A percentile compares a stretch with the other conserved stretches of the same genome.
phyloP scores from a whole-genome alignment of 1,284 basidiomycete genomes.

The Gymnopus androsaceus region DNA sequence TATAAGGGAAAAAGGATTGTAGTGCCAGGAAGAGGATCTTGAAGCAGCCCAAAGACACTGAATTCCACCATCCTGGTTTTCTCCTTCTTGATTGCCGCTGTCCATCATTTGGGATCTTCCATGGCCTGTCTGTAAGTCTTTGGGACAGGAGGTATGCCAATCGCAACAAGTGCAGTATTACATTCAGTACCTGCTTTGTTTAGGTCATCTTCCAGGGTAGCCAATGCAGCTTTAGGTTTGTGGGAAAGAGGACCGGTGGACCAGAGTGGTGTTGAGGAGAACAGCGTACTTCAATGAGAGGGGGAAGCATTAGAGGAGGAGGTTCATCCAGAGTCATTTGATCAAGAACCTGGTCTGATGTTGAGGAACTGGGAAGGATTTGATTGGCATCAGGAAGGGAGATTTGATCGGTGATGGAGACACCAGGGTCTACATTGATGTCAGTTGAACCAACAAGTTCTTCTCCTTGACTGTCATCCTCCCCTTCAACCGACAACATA shows the following conservation, averaged over 20 bases:
- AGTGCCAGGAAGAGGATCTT: too few relatives aligned
- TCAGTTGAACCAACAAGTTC: not conserved
- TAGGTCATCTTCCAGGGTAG: not conserved
- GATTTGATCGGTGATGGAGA: not conserved
- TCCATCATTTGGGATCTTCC: conserved; percentile 19
- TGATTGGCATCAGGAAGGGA: too few relatives aligned
- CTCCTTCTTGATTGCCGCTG: conserved; percentile 22
- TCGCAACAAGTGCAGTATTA: conserved; percentile 1
- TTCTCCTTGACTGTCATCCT: not conserved
- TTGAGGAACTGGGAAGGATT: too few relatives aligned
- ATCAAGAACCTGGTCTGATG: not conserved
- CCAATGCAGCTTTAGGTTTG: not conserved
- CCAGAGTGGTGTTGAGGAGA: not conserved
- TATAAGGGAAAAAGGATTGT: too few relatives aligned
- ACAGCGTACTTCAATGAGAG: not conserved
- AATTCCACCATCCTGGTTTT: conserved; percentile 11
- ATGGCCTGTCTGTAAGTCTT: conserved; percentile 22
- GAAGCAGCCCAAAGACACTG: conserved; percentile 14
- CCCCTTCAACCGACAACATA: conserved; percentile 12
- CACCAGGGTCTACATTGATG: not conserved
- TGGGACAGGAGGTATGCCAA: conserved; percentile 12
- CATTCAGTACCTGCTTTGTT: conserved; percentile 4
- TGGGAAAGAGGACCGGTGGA: not conserved
- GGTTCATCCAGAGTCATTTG: too few relatives aligned
- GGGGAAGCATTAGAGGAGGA: not conserved